Conservation (phyloP, 1,284 basidiomycete genomes). For the Fomitopsis schrenkii region DNA sequence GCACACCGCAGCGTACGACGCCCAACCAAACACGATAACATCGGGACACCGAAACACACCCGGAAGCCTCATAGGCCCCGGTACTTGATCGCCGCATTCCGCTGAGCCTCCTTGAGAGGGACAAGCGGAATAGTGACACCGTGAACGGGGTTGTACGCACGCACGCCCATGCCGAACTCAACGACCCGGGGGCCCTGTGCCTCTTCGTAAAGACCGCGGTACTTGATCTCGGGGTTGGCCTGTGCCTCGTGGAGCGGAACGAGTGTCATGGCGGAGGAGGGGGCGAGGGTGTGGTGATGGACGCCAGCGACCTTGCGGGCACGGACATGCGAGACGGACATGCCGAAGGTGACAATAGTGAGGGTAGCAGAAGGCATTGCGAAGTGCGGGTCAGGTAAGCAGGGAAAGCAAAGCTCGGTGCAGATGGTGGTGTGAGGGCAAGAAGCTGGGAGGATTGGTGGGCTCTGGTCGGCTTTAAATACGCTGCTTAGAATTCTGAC, state of each 20-base stretch:
- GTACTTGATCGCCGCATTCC: background rate
- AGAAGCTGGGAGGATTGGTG: background rate
- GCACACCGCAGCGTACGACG: background rate
- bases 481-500: background rate
- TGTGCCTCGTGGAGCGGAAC: background rate
- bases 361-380: background rate
- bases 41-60: background rate
- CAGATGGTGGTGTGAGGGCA: background rate
- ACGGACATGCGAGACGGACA: background rate
- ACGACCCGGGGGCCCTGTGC: background rate
- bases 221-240: background rate
- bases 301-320: background rate
- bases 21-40: background rate
- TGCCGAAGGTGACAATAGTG: background rate
- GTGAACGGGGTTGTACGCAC: background rate
- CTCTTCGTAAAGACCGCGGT: background rate
- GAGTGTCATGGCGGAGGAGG: background rate
- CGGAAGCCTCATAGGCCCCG: background rate
- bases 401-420: background rate
- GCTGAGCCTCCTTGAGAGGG: background rate
- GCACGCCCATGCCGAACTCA: background rate
- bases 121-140: background rate
- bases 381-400: background rate
- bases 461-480: background rate
- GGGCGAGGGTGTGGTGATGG: background rate